Evolutionary conservation across 2,329 filamentous ascomycete genomes (phyloP).

Genomic region (Pseudogymnoascus sp.): DNA sequence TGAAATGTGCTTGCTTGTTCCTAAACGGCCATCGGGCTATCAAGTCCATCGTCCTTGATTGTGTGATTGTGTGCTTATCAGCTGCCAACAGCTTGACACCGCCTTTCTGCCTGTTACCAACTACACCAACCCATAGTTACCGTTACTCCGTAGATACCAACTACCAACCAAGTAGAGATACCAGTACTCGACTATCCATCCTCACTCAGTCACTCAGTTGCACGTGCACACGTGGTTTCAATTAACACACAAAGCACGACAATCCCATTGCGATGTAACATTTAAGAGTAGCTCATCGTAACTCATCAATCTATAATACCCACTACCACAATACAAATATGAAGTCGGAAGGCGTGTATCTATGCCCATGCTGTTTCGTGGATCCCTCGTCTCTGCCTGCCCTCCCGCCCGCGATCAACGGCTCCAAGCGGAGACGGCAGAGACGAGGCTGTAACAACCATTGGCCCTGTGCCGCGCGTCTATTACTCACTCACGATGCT

Average conservation of each 20-base stretch:
- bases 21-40: background rate
- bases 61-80: background rate
- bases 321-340: background rate
- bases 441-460: constrained; percentile 2
- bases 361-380: background rate
- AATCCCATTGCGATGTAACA: background rate
- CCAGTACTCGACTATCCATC: too few relatives aligned
- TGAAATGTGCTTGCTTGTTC: background rate
- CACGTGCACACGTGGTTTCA: constrained; percentile 1
- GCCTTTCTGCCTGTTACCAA: background rate
- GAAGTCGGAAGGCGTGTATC: background rate
- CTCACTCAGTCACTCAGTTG: background rate
- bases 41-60: background rate
- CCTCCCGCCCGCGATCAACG: background rate
- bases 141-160: background rate
- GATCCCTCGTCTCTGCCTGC: background rate
- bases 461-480: constrained; percentile 7
- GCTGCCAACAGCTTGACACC: background rate
- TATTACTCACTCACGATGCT: constrained; percentile 1
- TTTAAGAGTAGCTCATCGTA: background rate
- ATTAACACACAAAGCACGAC: background rate
- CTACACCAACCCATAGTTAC: background rate
- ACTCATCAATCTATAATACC: background rate
- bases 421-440: background rate
- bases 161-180: background rate